Evolutionary conservation across 345 rosid genomes (phyloP).

Genomic region (Psidium guajava): DNA sequence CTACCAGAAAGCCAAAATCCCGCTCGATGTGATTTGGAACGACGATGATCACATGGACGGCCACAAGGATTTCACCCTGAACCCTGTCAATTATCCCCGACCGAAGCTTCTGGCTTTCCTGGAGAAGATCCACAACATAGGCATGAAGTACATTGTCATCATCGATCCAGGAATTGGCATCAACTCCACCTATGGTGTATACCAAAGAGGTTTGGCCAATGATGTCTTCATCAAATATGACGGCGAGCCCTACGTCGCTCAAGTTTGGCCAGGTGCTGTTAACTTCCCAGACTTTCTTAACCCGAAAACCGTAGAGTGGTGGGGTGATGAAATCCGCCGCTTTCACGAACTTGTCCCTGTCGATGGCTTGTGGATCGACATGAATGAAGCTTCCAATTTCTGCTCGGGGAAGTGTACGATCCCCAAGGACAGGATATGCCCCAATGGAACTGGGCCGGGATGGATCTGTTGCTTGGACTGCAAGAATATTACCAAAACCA

Average conservation of each 20-base stretch:
- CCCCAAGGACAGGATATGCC: slow-evolving; percentile 59
- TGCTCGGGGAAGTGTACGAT: slow-evolving; percentile 71
- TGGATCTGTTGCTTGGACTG: slow-evolving; percentile 96
- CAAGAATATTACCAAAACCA: slow-evolving; percentile 77
- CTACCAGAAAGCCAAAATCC: slow-evolving; percentile 76
- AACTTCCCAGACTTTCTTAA: slow-evolving; percentile 95
- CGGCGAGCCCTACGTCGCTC: slow-evolving; percentile 81
- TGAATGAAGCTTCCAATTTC: slow-evolving; percentile 95
- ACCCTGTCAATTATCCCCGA: slow-evolving; percentile 56
- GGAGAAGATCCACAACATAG: slow-evolving; percentile 64
- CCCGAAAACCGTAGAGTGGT: slow-evolving; percentile 83
- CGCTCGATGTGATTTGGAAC: slow-evolving; percentile 92
- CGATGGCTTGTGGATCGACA: slow-evolving; percentile 93
- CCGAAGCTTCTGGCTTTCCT: slow-evolving; percentile 73
- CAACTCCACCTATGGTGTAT: slow-evolving; percentile 65
- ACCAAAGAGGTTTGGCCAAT: slow-evolving; percentile 65
- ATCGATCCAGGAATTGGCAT: slow-evolving; percentile 77
- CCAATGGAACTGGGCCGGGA: slow-evolving; percentile 81
- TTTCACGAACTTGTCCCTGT: slow-evolving; percentile 87
- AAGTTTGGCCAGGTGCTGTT: slow-evolving; percentile 98
- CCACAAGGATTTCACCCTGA: slow-evolving; percentile 87
- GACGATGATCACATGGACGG: slow-evolving; percentile 99
- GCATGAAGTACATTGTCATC: slow-evolving; percentile 89
- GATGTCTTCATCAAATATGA: slow-evolving; percentile 88
- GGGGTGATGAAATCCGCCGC: slow-evolving; percentile 85